Conservation (phyloP, 257 asterid genomes). For the Solanum clarkiae region DNA sequence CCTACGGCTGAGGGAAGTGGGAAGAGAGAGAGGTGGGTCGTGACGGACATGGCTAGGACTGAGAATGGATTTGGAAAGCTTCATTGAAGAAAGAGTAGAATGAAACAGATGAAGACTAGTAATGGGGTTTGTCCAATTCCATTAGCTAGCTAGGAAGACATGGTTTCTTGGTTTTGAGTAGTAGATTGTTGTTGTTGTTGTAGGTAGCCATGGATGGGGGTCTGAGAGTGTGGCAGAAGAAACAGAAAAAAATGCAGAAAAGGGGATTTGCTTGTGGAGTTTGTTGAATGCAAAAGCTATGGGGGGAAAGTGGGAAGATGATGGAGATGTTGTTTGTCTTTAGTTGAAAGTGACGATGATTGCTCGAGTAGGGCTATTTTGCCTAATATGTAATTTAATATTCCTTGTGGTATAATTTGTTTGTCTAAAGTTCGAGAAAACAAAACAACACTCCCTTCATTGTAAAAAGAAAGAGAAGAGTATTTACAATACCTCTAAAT, state of each 20-base stretch:
- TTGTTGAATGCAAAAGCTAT: background rate
- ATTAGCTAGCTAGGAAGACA: background rate
- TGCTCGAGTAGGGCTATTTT: background rate
- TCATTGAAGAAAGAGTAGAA: conserved; percentile 41
- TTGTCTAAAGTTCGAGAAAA: background rate
- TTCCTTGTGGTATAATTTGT: background rate
- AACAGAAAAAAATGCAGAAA: background rate
- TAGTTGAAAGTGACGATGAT: background rate
- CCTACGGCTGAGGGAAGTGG: conserved; percentile 75
- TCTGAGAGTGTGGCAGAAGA: background rate
- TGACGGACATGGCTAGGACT: conserved; percentile 37
- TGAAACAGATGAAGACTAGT: conserved; percentile 43
- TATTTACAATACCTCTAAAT: no score
- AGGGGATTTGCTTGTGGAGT: conserved; percentile 1
- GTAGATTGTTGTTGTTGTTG: background rate
- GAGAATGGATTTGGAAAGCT: conserved; percentile 31
- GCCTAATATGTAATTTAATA: background rate
- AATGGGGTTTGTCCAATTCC: conserved; percentile 35
- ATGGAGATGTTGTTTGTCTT: conserved; percentile 14
- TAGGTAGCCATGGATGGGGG: background rate
- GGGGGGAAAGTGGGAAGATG: conserved; percentile 11
- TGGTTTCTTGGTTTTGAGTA: background rate
- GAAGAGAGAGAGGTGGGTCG: conserved; percentile 42
- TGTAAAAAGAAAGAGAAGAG: no score
- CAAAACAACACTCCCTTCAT: no score